phyloP scores from a whole-genome alignment of 2,329 filamentous ascomycete genomes.

The Phialophora verrucosa region DNA sequence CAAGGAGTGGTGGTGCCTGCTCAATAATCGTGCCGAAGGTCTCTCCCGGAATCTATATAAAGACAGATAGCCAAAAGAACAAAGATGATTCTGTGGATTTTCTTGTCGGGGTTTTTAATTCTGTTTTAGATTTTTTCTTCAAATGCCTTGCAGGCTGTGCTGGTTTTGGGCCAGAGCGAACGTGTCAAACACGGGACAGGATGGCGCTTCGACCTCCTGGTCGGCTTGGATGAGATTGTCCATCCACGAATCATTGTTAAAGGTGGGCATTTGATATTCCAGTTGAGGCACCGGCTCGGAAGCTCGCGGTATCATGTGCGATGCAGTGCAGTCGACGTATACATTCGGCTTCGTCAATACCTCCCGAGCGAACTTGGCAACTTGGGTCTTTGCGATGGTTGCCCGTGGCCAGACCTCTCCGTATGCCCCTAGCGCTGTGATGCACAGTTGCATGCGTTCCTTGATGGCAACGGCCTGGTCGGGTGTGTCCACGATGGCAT shows the following conservation, averaged over 20 bases:
- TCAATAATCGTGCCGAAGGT: neutral
- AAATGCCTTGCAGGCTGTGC: neutral
- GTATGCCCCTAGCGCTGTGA: constrained; percentile 42
- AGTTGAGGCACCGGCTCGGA: constrained; percentile 25
- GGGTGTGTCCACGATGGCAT: constrained; percentile 61
- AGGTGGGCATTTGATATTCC: constrained; percentile 31
- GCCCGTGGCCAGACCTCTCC: constrained; percentile 45
- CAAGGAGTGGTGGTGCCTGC: neutral
- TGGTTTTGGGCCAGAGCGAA: constrained; percentile 18
- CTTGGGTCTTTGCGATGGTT: constrained; percentile 40
- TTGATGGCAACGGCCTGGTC: constrained; percentile 40
- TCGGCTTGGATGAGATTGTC: constrained; percentile 32
- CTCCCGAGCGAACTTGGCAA: constrained; percentile 39
- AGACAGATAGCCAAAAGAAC: neutral
- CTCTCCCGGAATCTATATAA: neutral
- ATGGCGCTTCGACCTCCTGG: constrained; percentile 12
- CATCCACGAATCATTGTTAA: constrained; percentile 36
- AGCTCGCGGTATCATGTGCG: constrained; percentile 19
- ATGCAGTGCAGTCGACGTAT: constrained; percentile 25
- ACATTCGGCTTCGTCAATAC: constrained; percentile 31
- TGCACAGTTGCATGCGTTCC: constrained; percentile 42
- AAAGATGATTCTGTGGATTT: neutral
- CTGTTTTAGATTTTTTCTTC: neutral
- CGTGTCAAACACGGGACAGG: constrained; percentile 21
- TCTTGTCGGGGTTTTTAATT: no score